Evolutionary conservation across 208 protist species (phyloP).

Genomic region (Porcisia hertigi): DNA sequence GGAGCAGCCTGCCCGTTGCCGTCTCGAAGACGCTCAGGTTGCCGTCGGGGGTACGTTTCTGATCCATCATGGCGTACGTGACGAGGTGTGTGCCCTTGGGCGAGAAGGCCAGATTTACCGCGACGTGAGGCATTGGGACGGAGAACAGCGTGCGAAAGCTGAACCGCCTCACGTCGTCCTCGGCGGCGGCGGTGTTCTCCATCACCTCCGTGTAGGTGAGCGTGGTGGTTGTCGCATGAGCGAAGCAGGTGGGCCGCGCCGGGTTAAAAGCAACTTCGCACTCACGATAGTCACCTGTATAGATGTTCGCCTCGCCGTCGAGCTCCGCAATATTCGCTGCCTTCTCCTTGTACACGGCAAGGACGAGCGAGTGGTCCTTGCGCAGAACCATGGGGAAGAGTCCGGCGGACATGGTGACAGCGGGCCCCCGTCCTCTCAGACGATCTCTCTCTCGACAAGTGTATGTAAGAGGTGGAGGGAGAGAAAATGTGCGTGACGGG

Average conservation of each 20-base stretch:
- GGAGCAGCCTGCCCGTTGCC: slow-evolving; percentile 49
- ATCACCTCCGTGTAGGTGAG: slow-evolving; percentile 70
- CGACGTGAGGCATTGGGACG: slow-evolving; percentile 61
- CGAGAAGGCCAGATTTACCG: slow-evolving; percentile 70
- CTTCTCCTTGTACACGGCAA: slow-evolving; percentile 73
- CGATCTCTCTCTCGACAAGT: neutral
- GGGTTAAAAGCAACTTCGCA: slow-evolving; percentile 82
- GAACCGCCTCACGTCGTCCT: slow-evolving; percentile 21
- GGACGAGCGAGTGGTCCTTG: slow-evolving; percentile 67
- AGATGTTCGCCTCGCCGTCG: slow-evolving; percentile 29
- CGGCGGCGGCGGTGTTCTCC: slow-evolving; percentile 19
- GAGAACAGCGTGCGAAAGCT: slow-evolving; percentile 55
- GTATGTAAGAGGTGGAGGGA: neutral
- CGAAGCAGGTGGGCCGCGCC: slow-evolving; percentile 45
- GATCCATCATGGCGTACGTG: slow-evolving; percentile 81
- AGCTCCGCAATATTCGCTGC: slow-evolving; percentile 54
- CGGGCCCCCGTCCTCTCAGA: neutral
- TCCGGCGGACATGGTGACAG: slow-evolving; percentile 7
- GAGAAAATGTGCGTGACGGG: neutral
- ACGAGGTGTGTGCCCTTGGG: slow-evolving; percentile 70
- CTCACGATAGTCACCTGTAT: slow-evolving; percentile 81
- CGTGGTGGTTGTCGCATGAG: slow-evolving; percentile 78
- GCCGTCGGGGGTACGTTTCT: slow-evolving; percentile 70
- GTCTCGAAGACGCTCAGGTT: slow-evolving; percentile 76
- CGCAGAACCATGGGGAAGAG: slow-evolving; percentile 72